Evolutionary conservation across 2,329 filamentous ascomycete genomes (phyloP).

Genomic region (Rugonectria rugulosa): DNA sequence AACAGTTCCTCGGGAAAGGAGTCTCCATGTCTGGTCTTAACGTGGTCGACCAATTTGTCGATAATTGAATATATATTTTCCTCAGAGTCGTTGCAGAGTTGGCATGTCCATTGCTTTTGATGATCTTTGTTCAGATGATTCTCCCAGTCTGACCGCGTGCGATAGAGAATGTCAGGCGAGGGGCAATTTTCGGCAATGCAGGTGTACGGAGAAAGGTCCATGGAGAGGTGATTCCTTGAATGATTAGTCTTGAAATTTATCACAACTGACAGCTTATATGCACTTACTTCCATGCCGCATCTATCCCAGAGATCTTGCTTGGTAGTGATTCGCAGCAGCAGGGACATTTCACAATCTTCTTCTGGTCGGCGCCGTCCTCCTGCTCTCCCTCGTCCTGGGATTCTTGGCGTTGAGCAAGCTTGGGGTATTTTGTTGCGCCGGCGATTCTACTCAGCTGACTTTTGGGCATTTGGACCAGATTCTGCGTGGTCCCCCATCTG

Average conservation of each 20-base stretch:
- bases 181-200: conserved; percentile 24
- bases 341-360: conserved; percentile 14
- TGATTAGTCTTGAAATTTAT: not conserved
- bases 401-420: not conserved
- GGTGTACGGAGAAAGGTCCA: conserved; percentile 26
- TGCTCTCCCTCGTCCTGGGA: not conserved
- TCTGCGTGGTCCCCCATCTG: not conserved
- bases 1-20: not conserved
- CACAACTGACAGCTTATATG: not conserved
- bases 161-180: conserved; percentile 7
- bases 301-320: not conserved
- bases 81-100: conserved; percentile 4
- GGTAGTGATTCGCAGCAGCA: conserved; percentile 20
- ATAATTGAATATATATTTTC: not conserved
- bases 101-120: conserved; percentile 13
- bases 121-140: conserved; percentile 12
- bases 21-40: not conserved
- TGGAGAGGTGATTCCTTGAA: conserved; percentile 18
- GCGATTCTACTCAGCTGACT: conserved; percentile 6
- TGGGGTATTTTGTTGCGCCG: not conserved
- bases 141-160: conserved; percentile 9
- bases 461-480: not conserved
- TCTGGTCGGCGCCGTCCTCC: not conserved
- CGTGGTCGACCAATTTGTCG: conserved; percentile 1
- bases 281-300: conserved; percentile 11